Conservation (phyloP, 129 eudicot species). For the Lactuca saligna region DNA sequence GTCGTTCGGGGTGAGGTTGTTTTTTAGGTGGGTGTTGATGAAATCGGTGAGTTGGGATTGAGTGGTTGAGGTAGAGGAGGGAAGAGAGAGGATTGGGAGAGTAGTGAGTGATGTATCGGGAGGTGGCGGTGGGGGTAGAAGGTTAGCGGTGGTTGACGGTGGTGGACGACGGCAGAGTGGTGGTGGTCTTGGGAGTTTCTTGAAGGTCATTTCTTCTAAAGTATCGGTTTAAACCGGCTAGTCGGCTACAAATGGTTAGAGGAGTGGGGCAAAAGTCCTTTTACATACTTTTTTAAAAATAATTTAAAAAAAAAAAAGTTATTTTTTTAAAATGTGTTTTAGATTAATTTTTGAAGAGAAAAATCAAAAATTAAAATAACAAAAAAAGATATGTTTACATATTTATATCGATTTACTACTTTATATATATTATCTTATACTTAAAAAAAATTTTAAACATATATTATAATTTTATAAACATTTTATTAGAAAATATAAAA, state of each 20-base stretch:
- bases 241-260: background rate
- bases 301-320: no score
- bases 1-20: conserved; percentile 52
- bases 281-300: no score
- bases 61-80: conserved; percentile 35
- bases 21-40: conserved; percentile 57
- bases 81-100: conserved; percentile 37
- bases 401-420: no score
- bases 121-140: conserved; percentile 37
- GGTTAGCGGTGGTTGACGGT: conserved; percentile 20
- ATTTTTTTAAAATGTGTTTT: no score
- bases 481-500: no score
- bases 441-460: no score
- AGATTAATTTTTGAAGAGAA: no score
- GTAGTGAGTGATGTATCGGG: conserved; percentile 33
- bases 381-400: no score
- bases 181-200: conserved; percentile 34
- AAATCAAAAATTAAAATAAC: no score
- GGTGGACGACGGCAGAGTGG: conserved; percentile 28
- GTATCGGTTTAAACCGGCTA: background rate
- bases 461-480: no score
- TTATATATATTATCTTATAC: no score
- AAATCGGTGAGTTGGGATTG: conserved; percentile 53
- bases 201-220: conserved; percentile 28
- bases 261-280: no score